Conservation (phyloP, 306 rosid species). For the Casuarina equisetifolia region DNA sequence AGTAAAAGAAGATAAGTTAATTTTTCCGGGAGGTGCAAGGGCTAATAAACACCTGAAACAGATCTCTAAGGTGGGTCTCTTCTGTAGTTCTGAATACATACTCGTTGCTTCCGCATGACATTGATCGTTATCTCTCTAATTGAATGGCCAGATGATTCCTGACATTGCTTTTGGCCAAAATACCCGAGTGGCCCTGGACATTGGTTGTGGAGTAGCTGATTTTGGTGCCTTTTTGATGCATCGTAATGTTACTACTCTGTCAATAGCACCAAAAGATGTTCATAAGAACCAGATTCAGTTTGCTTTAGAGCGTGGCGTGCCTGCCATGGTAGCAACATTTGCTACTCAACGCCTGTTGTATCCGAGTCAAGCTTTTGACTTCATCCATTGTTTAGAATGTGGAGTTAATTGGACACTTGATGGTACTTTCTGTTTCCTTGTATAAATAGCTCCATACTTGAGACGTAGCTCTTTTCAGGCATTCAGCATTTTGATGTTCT, state of each 20-base stretch:
- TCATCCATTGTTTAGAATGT: conserved; percentile 90
- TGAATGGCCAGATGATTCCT: conserved; percentile 71
- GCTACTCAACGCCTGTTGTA: conserved; percentile 63
- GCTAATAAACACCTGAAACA: conserved; percentile 72
- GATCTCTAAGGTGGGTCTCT: conserved; percentile 60
- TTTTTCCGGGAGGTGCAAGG: conserved; percentile 82
- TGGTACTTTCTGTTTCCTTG: conserved; percentile 46
- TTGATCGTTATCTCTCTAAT: conserved; percentile 19
- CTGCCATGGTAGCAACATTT: conserved; percentile 74
- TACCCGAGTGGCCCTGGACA: conserved; percentile 68
- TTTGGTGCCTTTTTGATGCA: conserved; percentile 83
- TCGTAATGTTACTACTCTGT: conserved; percentile 68
- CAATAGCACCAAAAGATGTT: conserved; percentile 81
- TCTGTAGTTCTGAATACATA: conserved; percentile 9
- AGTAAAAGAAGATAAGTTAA: conserved; percentile 53
- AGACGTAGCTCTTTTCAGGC: conserved; percentile 4
- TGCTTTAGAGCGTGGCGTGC: conserved; percentile 96
- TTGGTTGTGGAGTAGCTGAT: conserved; percentile 93
- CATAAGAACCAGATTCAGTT: conserved; percentile 89
- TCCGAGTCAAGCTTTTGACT: conserved; percentile 94
- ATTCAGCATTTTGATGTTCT: conserved; percentile 21
- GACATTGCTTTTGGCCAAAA: conserved; percentile 71
- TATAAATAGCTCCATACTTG: neutral
- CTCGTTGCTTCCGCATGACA: conserved; percentile 9
- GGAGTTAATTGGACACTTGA: conserved; percentile 85